phyloP scores from a whole-genome alignment of 805 yeast species.

The Ogataea henricii region DNA sequence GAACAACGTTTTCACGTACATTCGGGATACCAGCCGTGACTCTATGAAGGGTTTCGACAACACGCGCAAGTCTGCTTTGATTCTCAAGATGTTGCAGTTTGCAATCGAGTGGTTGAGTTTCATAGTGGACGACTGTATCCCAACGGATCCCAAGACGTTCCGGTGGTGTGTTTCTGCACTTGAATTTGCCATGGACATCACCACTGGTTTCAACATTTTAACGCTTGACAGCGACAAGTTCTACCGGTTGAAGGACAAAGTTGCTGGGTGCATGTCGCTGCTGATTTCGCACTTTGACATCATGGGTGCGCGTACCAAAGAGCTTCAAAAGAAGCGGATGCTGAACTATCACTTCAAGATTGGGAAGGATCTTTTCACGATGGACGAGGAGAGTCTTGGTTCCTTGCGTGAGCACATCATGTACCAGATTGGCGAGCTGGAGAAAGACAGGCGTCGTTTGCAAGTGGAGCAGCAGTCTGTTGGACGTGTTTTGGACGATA shows the following conservation, averaged over 20 bases:
- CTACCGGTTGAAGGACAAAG: slow-evolving; percentile 68
- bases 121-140: slow-evolving; percentile 91
- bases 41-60: slow-evolving; percentile 66
- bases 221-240: slow-evolving; percentile 80
- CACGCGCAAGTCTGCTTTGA: slow-evolving; percentile 63
- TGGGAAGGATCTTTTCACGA: slow-evolving; percentile 54
- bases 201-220: slow-evolving; percentile 84
- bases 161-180: slow-evolving; percentile 95
- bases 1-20: slow-evolving; percentile 72
- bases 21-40: slow-evolving; percentile 79
- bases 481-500: slow-evolving; percentile 88
- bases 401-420: slow-evolving; percentile 69
- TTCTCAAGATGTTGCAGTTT: slow-evolving; percentile 69
- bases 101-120: slow-evolving; percentile 91
- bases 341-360: slow-evolving; percentile 51
- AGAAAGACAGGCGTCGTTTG: slow-evolving; percentile 49
- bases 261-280: slow-evolving; percentile 92
- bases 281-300: slow-evolving; percentile 95
- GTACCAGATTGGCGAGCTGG: slow-evolving; percentile 65
- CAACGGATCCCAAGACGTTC: slow-evolving; percentile 87
- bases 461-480: slow-evolving; percentile 53
- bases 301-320: slow-evolving; percentile 94
- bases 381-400: slow-evolving; percentile 53
- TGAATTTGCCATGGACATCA: slow-evolving; percentile 94
- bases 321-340: slow-evolving; percentile 57